Base-by-base conservation (phyloP, 106 monocot genomes). In the Iris macrosiphon region DNA sequence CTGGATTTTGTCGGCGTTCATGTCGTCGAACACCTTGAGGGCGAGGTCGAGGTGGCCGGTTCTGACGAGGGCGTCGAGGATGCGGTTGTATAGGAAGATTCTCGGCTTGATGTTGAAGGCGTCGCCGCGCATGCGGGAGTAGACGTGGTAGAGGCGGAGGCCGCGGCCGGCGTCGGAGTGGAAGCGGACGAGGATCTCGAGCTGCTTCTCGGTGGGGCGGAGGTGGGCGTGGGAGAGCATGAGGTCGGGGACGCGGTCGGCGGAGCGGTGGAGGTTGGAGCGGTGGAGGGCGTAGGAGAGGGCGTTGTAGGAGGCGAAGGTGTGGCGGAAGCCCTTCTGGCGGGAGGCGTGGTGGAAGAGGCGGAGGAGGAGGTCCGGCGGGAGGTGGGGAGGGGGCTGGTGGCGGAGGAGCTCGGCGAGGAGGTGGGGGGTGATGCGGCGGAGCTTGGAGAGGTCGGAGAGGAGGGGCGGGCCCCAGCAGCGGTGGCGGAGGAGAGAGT, bases 341-440 rank as follows among this genome's bases (percentile, higher is more conserved):
- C 66, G 65, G 16, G 66, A 58, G 7, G 90, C 86, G 82, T 82
- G 91, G 64, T 75, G 74, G 67, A 98, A 98, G 96, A 98, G 79
- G 30, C 79, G 87, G 52, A 74, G 29, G 55, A 79, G 63, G 52
- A 86, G 50, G 7, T 67, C 17, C 6, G 90, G 66, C 11, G 62
- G 59, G 15, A 72, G 73, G 40, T 49, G 33, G 39, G 63, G 59
- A n/a, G 57, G 68, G 40, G 71, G 47, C 0, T 10, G 40, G n/a
- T 16, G 15, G 34, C 78, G 75, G 77, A 98, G 86, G 59, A 98
- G 66, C 64, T 90, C 83, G 21, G 83, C 21, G 29, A 98, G 65
- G n/a, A 91, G 74, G 44, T 64, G 44, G 4, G 96, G 83, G 4
- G 90, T 33, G 41, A 90, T 66, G 51, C 87, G 90, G 40, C 90